These are phyloP conservation scores for Brassica cretica DNA, from an alignment of 345 rosid genomes.

Conservation along the genomic window DNA sequence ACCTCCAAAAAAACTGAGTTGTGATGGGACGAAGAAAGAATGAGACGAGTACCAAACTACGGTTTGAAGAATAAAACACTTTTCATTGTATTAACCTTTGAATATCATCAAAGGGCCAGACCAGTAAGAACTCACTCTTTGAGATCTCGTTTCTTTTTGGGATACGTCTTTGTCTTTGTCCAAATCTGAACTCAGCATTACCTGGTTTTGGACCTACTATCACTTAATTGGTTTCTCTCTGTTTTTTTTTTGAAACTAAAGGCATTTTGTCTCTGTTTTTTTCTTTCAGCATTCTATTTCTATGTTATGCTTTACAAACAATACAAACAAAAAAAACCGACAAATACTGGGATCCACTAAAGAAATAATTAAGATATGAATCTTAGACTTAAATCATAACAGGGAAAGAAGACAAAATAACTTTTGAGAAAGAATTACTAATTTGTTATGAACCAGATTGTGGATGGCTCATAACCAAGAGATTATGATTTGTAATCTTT, in stretches of 20 bases:
- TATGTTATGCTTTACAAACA: constrained; percentile 20
- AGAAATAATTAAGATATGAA: constrained; percentile 22
- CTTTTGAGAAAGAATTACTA: neutral
- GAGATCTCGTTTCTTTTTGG: constrained; percentile 23
- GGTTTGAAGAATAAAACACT: constrained; percentile 15
- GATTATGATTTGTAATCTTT: too few species aligned
- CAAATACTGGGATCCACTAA: constrained; percentile 19
- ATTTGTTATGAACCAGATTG: too few species aligned
- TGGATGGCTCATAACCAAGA: too few species aligned
- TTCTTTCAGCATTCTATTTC: neutral
- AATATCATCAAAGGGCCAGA: constrained; percentile 30
- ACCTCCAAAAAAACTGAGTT: constrained; percentile 21
- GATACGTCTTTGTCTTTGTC: constrained; percentile 30
- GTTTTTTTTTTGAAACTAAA: neutral
- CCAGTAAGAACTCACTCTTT: constrained; percentile 32
- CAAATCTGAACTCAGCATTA: constrained; percentile 24
- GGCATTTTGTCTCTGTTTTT: neutral
- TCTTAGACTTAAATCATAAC: constrained; percentile 9
- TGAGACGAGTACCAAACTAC: constrained; percentile 27
- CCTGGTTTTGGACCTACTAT: constrained; percentile 33
- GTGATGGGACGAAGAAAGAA: constrained; percentile 34
- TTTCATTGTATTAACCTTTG: constrained; percentile 30
- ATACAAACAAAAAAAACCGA: constrained; percentile 3
- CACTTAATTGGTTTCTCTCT: constrained; percentile 11
- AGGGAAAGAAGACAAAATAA: neutral